Evolutionary conservation across 2,329 filamentous ascomycete genomes (phyloP).

Genomic region (Cadophora sp.): DNA sequence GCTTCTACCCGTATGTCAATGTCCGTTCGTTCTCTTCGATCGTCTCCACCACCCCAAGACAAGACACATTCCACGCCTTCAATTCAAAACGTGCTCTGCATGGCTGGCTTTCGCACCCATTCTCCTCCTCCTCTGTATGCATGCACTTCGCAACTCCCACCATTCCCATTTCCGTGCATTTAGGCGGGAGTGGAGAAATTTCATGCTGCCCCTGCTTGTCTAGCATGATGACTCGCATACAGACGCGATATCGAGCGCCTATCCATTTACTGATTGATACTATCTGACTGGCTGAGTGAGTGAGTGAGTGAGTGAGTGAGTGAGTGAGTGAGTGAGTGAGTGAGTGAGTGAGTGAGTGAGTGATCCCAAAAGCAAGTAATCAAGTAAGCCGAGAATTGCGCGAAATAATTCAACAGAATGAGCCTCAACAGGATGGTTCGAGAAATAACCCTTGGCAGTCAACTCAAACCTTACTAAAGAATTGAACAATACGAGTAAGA

Average conservation of each 20-base stretch:
- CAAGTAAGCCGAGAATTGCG: neutral
- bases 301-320: neutral
- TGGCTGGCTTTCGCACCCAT: neutral
- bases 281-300: neutral
- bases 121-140: neutral
- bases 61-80: neutral
- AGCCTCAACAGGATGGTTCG: no score
- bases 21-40: neutral
- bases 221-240: slow-evolving; percentile 14
- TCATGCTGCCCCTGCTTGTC: neutral
- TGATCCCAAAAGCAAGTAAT: neutral
- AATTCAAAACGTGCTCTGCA: slow-evolving; percentile 11
- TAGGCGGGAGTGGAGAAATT: slow-evolving; percentile 10
- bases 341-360: neutral
- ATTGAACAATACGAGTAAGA: no score
- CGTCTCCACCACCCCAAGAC: neutral
- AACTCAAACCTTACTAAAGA: no score
- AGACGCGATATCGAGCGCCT: neutral
- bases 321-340: neutral
- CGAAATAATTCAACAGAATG: neutral
- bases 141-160: neutral
- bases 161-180: slow-evolving; percentile 13
- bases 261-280: neutral
- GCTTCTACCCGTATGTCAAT: neutral
- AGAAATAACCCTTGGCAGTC: no score